Evolutionary conservation across 2,329 filamentous ascomycete genomes (phyloP), one percentile per base, ranked within the genome.

Genomic region (Aspergillus clavatus): DNA sequence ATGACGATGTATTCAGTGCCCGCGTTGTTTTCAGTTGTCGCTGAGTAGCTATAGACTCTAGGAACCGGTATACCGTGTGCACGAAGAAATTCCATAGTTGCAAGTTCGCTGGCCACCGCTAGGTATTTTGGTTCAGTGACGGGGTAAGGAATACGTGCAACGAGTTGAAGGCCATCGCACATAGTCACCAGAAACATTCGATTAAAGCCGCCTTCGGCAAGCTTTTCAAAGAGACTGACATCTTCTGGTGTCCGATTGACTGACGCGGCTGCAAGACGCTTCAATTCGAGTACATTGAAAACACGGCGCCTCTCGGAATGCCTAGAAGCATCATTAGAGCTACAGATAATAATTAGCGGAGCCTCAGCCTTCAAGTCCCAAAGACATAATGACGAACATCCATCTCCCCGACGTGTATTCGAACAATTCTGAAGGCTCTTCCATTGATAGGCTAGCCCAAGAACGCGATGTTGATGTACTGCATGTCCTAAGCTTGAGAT

Each of bases 1-100:
- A 72, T 65, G 21, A 71, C 59, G 5, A 72, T 60, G 23, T 67
- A 72, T 55, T 70, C 66, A 7, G 63, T 63, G 0, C 67, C 67
- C 33, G 65, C 67, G 43, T 60, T 14, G 43, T 72, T 72, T 5
- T 65, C 54, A 2, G 48, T 36, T 7, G 49, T 60, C 19, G 63
- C 37, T 2, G 63, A 68, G 45, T 68, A 70, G 16, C 55, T 52
- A 42, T 61, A 62, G 10, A 71, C 47, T 38, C 61, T 55, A 0
- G 66, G 65, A 3, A 68, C 61, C 21, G 63, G 65, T 41, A 68
- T 47, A 8, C 55, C 50, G 40, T 66, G 51, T 5, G 46, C 49
- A 16, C 59, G 56, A 22, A 69, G 54, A 44, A 63, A 62, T 6
- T 64, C 57, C 45, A 71, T 55, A 5, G 65, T 72, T 21, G 67